Conservation (phyloP, 1,139 yeast genomes). For the Suhomyces guaymorum region DNA sequence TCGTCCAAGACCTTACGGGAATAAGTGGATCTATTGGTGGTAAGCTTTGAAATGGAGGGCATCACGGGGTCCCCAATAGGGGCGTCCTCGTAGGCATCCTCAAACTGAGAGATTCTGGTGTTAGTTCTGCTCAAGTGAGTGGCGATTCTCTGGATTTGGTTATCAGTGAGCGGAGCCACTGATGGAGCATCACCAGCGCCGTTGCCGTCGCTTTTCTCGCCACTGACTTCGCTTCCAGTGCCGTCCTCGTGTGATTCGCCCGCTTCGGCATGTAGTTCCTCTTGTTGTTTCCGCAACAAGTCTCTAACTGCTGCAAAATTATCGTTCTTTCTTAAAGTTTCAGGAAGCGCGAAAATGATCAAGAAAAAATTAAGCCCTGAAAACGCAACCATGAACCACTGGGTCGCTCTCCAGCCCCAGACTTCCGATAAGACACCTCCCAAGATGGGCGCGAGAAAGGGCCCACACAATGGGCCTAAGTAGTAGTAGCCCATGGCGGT, state of each 20-base stretch:
- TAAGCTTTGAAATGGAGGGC: constrained; percentile 39
- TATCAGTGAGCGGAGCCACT: constrained; percentile 15
- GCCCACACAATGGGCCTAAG: constrained; percentile 81
- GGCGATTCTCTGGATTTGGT: constrained; percentile 22
- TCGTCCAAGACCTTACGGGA: constrained; percentile 32
- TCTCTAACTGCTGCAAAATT: constrained; percentile 50
- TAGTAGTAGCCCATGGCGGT: constrained; percentile 79
- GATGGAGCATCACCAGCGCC: no score
- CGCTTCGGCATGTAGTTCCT: constrained; percentile 9
- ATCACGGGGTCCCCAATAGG: constrained; percentile 38
- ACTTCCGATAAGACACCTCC: constrained; percentile 74
- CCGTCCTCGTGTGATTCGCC: no score
- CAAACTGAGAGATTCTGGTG: constrained; percentile 1
- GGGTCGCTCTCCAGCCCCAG: constrained; percentile 91
- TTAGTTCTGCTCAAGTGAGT: constrained; percentile 19
- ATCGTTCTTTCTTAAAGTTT: constrained; percentile 64
- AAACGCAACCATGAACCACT: constrained; percentile 76
- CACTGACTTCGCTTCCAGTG: constrained; percentile 18
- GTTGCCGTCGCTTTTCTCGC: no score
- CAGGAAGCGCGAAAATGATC: constrained; percentile 66
- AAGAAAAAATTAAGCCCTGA: constrained; percentile 55
- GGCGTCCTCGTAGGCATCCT: constrained; percentile 25
- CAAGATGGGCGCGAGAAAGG: constrained; percentile 74
- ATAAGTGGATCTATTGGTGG: constrained; percentile 38
- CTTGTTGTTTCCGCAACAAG: constrained; percentile 21